A percentile compares a stretch with the other conserved stretches of the same genome.
Evolutionary conservation across 192 early-diverging fungal genomes (phyloP).

Genomic region (Dissophora globulifera): DNA sequence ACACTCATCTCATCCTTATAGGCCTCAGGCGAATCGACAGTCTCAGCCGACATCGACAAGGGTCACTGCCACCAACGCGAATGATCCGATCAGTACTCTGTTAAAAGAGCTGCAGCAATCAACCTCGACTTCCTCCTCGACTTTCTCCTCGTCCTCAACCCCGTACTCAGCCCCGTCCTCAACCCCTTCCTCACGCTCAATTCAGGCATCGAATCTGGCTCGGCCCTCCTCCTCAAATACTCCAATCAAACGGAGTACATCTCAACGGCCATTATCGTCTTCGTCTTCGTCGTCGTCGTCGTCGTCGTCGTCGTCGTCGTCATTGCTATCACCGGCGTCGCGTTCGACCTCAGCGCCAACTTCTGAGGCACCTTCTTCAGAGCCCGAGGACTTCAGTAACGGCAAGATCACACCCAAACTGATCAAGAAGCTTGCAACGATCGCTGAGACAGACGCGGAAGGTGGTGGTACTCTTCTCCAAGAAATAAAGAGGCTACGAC

Average conservation of each 20-base stretch:
- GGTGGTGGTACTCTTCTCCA: constrained; percentile 15
- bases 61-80: not conserved
- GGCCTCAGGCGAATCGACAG: not conserved
- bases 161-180: too few species aligned
- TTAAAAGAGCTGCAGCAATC: constrained; percentile 23
- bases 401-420: constrained; percentile 46
- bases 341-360: too few species aligned
- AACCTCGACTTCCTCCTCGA: too few species aligned
- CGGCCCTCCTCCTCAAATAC: too few species aligned
- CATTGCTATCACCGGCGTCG: too few species aligned
- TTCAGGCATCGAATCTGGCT: too few species aligned
- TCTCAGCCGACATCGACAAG: not conserved
- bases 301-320: not conserved
- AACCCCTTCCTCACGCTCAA: not conserved
- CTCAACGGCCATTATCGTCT: too few species aligned
- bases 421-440: constrained; percentile 22
- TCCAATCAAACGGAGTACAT: too few species aligned
- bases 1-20: not conserved
- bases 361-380: too few species aligned
- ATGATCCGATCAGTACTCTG: constrained; percentile 1
- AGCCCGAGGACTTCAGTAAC: constrained; percentile 41
- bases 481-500: constrained; percentile 20
- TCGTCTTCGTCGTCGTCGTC: not conserved
- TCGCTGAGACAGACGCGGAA: constrained; percentile 27
- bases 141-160: too few species aligned